Evolutionary conservation across 257 asterid genomes (phyloP).

Genomic region (Fraxinus cuspidata): DNA sequence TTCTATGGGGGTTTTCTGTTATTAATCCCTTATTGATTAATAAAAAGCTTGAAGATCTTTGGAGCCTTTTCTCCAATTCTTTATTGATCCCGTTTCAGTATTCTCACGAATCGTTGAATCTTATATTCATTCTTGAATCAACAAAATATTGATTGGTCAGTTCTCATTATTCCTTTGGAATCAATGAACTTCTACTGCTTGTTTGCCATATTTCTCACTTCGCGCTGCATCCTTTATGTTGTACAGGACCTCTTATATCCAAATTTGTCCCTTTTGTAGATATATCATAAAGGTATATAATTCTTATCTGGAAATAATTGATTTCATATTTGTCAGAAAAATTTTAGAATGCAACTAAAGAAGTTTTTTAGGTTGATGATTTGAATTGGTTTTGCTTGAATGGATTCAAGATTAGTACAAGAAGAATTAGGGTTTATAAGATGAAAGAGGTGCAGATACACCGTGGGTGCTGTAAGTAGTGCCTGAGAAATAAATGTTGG

Average conservation of each 20-base stretch:
- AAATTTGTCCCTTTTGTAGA: background rate
- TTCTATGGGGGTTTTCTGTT: too few species aligned
- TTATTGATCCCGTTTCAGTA: background rate
- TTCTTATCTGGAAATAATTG: too few species aligned
- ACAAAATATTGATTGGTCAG: background rate
- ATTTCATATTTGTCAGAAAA: too few species aligned
- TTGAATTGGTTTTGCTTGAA: background rate
- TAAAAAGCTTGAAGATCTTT: background rate
- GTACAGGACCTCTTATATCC: background rate
- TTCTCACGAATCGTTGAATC: background rate
- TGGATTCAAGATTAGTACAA: background rate
- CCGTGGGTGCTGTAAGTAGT: background rate
- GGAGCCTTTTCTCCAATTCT: background rate
- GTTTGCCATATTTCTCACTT: background rate
- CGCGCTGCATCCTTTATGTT: background rate
- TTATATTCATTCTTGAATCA: background rate
- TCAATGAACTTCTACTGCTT: background rate
- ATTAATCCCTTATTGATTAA: background rate
- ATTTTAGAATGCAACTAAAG: background rate
- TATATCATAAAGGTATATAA: background rate
- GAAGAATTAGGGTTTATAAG: background rate
- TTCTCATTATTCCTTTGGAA: background rate
- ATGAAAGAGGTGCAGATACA: background rate
- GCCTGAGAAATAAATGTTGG: background rate
- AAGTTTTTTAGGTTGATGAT: background rate